Conservation (phyloP, 306 rosid genomes). For the Fragaria nilgerrensis region DNA sequence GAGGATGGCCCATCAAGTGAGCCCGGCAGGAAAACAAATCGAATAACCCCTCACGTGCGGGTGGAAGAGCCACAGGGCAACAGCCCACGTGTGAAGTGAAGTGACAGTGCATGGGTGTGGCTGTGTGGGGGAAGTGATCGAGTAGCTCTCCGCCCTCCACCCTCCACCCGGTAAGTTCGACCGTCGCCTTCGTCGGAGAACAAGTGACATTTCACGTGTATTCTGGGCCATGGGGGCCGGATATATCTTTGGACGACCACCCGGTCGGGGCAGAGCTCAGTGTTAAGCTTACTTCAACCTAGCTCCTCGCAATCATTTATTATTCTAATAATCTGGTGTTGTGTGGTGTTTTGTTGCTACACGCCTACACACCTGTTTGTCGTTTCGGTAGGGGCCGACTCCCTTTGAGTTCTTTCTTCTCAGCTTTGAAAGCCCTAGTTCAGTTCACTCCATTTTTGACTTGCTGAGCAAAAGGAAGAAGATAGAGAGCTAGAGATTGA, state of each 20-base stretch:
- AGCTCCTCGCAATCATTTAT: conserved; percentile 4
- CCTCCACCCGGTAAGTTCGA: not conserved
- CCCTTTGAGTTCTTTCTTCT: not conserved
- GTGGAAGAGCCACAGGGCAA: conserved; percentile 39
- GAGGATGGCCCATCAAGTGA: conserved; percentile 21
- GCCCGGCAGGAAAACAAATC: conserved; percentile 46
- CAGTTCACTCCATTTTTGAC: not conserved
- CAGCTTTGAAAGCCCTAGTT: not conserved
- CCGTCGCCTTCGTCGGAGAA: conserved; percentile 41
- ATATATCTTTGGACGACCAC: not conserved
- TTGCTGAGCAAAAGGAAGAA: not conserved
- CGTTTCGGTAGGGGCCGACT: not conserved
- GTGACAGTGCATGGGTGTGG: conserved; percentile 18
- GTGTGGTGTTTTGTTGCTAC: conserved; percentile 1
- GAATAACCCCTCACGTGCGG: conserved; percentile 56
- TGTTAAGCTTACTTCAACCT: not conserved
- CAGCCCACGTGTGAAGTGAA: conserved; percentile 49
- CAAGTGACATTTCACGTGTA: conserved; percentile 45
- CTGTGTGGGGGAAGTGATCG: not conserved
- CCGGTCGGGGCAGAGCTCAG: not conserved
- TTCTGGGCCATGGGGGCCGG: conserved; percentile 25
- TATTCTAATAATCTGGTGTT: conserved; percentile 2
- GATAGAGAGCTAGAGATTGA: not conserved
- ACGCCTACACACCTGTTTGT: not conserved
- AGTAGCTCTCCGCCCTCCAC: not conserved